Base-by-base conservation (phyloP, 345 rosid genomes). In the Heritiera fomes region DNA sequence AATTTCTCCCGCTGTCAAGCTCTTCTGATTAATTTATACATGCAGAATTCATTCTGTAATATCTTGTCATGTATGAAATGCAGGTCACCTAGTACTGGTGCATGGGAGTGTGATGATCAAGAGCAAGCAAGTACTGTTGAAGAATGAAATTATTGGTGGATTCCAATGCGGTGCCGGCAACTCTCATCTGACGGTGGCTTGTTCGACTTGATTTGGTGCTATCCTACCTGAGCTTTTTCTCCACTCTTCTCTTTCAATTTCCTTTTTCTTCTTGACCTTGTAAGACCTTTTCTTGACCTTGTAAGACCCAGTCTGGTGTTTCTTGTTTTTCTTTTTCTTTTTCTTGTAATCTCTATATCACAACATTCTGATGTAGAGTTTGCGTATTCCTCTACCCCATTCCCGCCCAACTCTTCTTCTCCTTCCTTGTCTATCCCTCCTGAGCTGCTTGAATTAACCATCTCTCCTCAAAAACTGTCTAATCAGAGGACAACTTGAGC, bases 221-320 rank as follows among this genome's bases (percentile, higher is more conserved):
- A 94, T 94, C 97, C 90, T 90, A 85, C 78, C 89, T 90, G 99
- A 96, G 99, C 98, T 96, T 86, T 85, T 84, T 53, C 7, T 5
- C 1, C 6, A 41, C 6, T 41, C 43, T 41, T 41, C 6, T 41
- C 43, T 41, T 41, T 41, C 43, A 41, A 41, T 1, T 41, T 41
- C 4, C 6, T 41, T 41, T 41, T 41, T 81, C 78, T 92, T 96
- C 98, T 96, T 96, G 99, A 96, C 98, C 98, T 96, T 95, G 97
- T 96, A 96, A 96, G 97, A 87, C 94, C 97, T 96, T 96, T 96
- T 96, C 98, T 96, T 96, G 97, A 91, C 95, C 97, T 96, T 92
- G 97, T 96, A 92, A 93, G 98, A 89, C 94, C 97, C 83, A 20
- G 0, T 70, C 23, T 38, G 2, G 1, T 58, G 13, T 43, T 49